Percentiles rank a stretch among this genome's conserved stretches.
Evolutionary conservation across 768 basidiomycete genomes (phyloP).

Genomic region (Tremella mesenterica): DNA sequence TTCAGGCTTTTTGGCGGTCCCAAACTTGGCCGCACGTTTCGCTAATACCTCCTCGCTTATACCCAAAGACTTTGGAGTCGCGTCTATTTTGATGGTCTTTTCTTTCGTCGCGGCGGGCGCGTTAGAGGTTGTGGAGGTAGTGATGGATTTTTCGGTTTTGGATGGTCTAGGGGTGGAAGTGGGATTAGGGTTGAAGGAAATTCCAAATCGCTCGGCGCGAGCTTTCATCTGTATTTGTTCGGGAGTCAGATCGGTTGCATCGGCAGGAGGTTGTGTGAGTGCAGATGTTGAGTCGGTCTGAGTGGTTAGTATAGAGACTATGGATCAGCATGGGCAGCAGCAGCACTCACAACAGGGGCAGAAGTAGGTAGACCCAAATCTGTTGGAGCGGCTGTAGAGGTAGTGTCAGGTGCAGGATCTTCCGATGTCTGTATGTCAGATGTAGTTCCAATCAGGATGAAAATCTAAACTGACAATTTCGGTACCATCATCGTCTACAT

Average conservation of each 20-base stretch:
- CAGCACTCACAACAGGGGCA: no score
- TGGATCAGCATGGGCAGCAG: no score
- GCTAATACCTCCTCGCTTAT: conserved; percentile 31
- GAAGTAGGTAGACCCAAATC: not conserved
- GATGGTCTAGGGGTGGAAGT: conserved; percentile 6
- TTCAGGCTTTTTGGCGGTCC: conserved; percentile 5
- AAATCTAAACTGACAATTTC: conserved; percentile 22
- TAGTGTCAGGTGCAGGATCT: conserved; percentile 4
- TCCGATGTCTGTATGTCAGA: no score
- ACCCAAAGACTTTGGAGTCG: conserved; percentile 15
- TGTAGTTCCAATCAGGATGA: no score
- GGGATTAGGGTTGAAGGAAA: conserved; percentile 40
- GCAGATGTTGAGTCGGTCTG: not conserved
- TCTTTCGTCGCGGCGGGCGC: conserved; percentile 12
- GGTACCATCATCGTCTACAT: conserved; percentile 16
- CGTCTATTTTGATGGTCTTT: conserved; percentile 16
- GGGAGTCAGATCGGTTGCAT: conserved; percentile 17
- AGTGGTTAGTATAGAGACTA: no score
- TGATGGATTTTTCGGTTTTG: not conserved
- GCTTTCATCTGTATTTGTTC: conserved; percentile 39
- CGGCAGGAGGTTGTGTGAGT: not conserved
- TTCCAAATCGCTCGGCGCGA: conserved; percentile 38
- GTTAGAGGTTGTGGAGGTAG: conserved; percentile 3
- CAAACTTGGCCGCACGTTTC: conserved; percentile 36
- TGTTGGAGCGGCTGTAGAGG: no score